These are phyloP conservation scores for Triticum aestivum DNA, from an alignment of 176 grass and related monocot genomes.

Conservation along the genomic window IWGSC_CS_RefSeq_v2.1 NC_057807.1:653569396-653569895, in stretches of 20 bases:
- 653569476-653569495: background rate
- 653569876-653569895: conserved; percentile 30
- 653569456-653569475: too few species aligned
- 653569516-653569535: background rate
- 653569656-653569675: too few species aligned
- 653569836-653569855: conserved; percentile 33
- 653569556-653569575: conserved; percentile 1
- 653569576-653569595: background rate
- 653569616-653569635: too few species aligned
- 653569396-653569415: background rate
- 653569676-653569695: too few species aligned
- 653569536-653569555: background rate
- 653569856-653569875: conserved; percentile 42
- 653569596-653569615: conserved; percentile 24
- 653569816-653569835: conserved; percentile 38
- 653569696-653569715: too few species aligned
- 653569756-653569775: background rate
- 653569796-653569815: background rate
- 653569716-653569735: background rate
- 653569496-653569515: background rate
- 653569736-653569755: background rate
- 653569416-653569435: background rate
- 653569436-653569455: background rate
- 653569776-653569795: background rate
- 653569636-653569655: too few species aligned